phyloP scores from a whole-genome alignment of 202 grass and related monocot genomes.

The Sporobolus alterniflorus region DNA sequence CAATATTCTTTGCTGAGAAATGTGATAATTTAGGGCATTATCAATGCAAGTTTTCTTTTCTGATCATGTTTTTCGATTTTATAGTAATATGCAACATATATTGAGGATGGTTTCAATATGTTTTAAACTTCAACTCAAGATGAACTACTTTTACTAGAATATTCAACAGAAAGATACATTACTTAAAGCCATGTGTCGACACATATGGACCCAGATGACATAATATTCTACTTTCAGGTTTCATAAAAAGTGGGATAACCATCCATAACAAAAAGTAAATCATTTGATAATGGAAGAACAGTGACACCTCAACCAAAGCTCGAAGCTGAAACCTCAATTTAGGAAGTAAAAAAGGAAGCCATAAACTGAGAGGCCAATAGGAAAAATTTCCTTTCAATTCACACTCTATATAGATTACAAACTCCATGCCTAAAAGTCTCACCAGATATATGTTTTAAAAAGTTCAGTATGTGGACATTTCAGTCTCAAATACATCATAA shows the following conservation, averaged over 20 bases:
- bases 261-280: background rate
- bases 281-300: background rate
- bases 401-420: background rate
- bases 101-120: background rate
- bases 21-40: background rate
- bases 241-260: background rate
- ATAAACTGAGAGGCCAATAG: background rate
- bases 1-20: background rate
- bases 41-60: background rate
- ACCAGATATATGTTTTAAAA: constrained; percentile 8
- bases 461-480: background rate
- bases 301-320: background rate
- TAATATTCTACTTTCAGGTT: background rate
- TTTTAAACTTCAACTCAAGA: background rate
- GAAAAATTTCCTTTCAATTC: background rate
- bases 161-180: background rate
- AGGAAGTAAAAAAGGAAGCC: constrained; percentile 3
- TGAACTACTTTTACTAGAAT: background rate
- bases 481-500: background rate
- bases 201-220: background rate
- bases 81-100: constrained; percentile 4
- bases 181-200: background rate
- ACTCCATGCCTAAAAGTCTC: background rate
- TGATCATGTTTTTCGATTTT: background rate
- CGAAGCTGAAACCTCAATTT: background rate